Evolutionary conservation across 176 grass and related monocot species (phyloP).

Genomic region (Oryza nivara): DNA sequence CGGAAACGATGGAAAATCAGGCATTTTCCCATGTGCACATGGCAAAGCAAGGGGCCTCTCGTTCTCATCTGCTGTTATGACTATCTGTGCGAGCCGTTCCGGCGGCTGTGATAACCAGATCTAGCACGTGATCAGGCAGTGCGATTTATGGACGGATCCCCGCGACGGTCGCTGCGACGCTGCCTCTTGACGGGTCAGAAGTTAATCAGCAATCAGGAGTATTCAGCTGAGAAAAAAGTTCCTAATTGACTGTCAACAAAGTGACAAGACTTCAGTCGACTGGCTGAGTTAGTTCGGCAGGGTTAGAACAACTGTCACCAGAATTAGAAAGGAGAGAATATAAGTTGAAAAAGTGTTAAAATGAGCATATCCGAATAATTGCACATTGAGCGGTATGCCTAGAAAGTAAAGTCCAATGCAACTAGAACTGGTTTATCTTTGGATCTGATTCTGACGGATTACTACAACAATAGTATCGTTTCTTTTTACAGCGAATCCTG

Average conservation of each 20-base stretch:
- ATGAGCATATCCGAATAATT: too few species aligned
- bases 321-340: too few species aligned
- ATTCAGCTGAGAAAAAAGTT: not conserved
- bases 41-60: not conserved
- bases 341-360: too few species aligned
- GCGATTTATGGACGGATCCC: slow-evolving; percentile 22
- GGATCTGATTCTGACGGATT: not conserved
- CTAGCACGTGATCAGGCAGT: slow-evolving; percentile 17
- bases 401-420: not conserved
- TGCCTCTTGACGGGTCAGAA: not conserved
- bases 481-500: not conserved
- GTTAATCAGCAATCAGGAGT: not conserved
- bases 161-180: not conserved
- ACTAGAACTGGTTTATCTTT: not conserved
- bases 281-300: too few species aligned
- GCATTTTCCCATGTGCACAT: slow-evolving; percentile 35
- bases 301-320: too few species aligned
- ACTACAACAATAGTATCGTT: not conserved
- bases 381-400: too few species aligned
- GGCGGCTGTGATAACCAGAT: not conserved
- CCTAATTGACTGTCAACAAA: too few species aligned
- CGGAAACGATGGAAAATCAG: not conserved
- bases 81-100: not conserved
- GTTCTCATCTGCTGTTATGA: not conserved
- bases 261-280: not conserved